Conservation (phyloP, 2,329 filamentous ascomycete species). For the Colletotrichum noveboracense region DNA sequence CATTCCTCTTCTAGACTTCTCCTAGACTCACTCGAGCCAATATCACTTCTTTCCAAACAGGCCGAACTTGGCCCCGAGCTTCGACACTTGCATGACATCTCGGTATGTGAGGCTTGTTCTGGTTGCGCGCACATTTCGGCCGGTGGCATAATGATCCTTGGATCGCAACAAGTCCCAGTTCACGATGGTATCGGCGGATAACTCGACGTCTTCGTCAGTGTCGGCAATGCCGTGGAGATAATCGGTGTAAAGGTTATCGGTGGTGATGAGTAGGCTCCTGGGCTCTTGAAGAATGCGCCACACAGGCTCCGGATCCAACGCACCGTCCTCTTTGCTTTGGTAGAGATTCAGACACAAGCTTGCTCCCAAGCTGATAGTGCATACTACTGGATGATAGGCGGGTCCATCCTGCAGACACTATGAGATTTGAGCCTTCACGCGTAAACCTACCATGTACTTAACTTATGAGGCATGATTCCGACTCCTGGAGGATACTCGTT, state of each 20-base stretch:
- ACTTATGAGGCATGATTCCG: conserved; percentile 96
- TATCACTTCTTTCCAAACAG: conserved; percentile 46
- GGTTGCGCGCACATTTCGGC: conserved; percentile 61
- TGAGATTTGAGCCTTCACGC: conserved; percentile 26
- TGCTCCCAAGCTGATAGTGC: conserved; percentile 85
- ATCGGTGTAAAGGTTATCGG: conserved; percentile 69
- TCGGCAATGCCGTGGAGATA: conserved; percentile 79
- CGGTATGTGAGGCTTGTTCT: conserved; percentile 81
- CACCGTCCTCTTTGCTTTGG: conserved; percentile 65
- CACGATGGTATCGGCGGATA: conserved; percentile 66
- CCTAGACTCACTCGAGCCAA: conserved; percentile 41
- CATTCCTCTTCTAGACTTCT: conserved; percentile 67
- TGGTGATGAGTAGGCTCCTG: conserved; percentile 79
- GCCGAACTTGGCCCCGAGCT: conserved; percentile 71
- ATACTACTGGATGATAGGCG: conserved; percentile 87
- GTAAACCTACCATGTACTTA: conserved; percentile 34
- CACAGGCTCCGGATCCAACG: conserved; percentile 54
- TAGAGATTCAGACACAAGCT: conserved; percentile 81
- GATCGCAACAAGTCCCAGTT: conserved; percentile 75
- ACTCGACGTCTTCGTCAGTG: conserved; percentile 66
- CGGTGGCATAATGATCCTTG: conserved; percentile 48
- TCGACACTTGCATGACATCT: conserved; percentile 85
- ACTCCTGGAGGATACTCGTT: conserved; percentile 90
- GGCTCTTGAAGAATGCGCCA: conserved; percentile 81
- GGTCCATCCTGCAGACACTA: conserved; percentile 67